Evolutionary conservation across 73 alveolate genomes (phyloP).

Genomic region (Uronychia setigera): DNA sequence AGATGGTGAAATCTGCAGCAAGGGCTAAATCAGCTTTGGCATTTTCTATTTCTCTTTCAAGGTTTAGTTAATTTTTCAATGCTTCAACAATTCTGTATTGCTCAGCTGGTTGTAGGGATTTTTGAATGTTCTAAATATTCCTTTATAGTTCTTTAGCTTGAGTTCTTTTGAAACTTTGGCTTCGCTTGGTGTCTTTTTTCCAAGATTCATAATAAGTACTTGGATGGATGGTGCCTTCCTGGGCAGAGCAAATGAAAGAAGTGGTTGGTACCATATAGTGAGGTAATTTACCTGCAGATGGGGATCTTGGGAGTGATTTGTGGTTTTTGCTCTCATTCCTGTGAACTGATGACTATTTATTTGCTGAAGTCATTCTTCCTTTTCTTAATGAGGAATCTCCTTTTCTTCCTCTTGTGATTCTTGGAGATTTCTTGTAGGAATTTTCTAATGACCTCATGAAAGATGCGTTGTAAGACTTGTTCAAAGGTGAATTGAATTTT

Average conservation of each 20-base stretch:
- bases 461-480: too few species aligned
- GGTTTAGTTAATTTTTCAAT: slow-evolving; percentile 35
- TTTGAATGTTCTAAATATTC: too few species aligned
- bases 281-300: not conserved
- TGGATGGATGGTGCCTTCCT: not conserved
- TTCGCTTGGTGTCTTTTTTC: too few species aligned
- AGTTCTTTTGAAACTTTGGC: too few species aligned
- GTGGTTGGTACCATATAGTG: not conserved
- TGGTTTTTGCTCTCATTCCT: not conserved
- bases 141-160: too few species aligned
- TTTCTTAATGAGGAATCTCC: too few species aligned
- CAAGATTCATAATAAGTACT: too few species aligned
- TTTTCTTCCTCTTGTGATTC: not conserved
- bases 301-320: not conserved
- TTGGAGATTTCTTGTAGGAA: not conserved
- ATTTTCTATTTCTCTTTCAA: slow-evolving; percentile 68
- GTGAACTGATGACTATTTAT: not conserved
- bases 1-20: slow-evolving; percentile 75
- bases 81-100: too few species aligned
- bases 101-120: too few species aligned
- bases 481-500: not conserved
- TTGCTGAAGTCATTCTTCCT: too few species aligned
- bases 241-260: not conserved
- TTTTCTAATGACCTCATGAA: too few species aligned
- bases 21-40: slow-evolving; percentile 63